Conservation (phyloP, 352 stramenopile genomes). For the Globisporangium lucens region DNA sequence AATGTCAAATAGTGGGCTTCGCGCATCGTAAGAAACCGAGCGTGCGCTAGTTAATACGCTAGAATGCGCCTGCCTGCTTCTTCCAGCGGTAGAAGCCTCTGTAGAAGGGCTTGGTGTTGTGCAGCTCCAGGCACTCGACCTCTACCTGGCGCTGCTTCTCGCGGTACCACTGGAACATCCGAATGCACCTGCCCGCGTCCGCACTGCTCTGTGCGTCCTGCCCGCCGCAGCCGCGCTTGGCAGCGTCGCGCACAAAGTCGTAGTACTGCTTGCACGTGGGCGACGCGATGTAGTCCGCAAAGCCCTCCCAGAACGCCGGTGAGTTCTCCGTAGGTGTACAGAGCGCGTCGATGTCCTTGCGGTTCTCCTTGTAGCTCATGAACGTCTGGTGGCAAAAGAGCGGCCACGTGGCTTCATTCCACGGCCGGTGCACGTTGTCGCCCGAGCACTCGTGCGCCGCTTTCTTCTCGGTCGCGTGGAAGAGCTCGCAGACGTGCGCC, state of each 20-base stretch:
- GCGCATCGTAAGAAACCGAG: background rate
- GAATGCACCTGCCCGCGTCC: conserved; percentile 16
- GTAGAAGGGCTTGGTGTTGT: conserved; percentile 22
- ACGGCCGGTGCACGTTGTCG: conserved; percentile 35
- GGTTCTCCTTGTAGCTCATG: conserved; percentile 39
- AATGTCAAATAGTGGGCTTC: background rate
- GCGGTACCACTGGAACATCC: conserved; percentile 57
- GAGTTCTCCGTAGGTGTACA: conserved; percentile 42
- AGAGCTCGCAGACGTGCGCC: conserved; percentile 39
- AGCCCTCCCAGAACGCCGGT: conserved; percentile 60
- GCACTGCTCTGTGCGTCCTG: background rate
- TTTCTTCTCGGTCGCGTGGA: conserved; percentile 47
- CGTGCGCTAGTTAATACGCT: background rate
- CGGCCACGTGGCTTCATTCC: conserved; percentile 43
- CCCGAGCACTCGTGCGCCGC: conserved; percentile 43
- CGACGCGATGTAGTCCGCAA: conserved; percentile 48
- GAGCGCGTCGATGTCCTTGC: conserved; percentile 40
- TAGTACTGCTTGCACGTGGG: conserved; percentile 64
- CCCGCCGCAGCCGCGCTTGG: conserved; percentile 24
- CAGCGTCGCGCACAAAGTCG: conserved; percentile 36
- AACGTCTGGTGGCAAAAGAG: conserved; percentile 64
- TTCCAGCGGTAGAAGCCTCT: conserved; percentile 22
- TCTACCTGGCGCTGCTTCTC: conserved; percentile 38
- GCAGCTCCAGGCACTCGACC: conserved; percentile 46
- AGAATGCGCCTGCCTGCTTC: background rate